Evolutionary conservation across 2,329 filamentous ascomycete species (phyloP).

Genomic region (Sclerotinia subarctica): DNA sequence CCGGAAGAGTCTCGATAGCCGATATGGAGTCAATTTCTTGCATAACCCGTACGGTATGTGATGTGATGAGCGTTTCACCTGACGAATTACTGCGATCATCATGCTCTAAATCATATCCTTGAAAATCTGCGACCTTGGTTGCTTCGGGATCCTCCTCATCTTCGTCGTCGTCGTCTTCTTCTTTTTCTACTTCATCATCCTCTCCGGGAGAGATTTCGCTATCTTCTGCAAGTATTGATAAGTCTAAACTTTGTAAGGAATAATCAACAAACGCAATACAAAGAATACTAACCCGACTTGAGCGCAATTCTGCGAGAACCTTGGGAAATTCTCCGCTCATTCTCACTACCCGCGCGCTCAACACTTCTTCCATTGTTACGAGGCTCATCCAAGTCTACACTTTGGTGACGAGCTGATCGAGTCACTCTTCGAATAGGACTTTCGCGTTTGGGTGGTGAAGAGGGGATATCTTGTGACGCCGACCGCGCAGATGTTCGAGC

Average conservation of each 20-base stretch:
- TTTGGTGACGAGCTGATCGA: conserved; percentile 42
- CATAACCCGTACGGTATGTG: conserved; percentile 30
- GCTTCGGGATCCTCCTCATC: conserved; percentile 19
- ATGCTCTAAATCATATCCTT: background rate
- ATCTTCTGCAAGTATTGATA: conserved; percentile 35
- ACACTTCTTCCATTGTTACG: conserved; percentile 29
- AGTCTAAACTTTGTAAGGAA: conserved; percentile 29
- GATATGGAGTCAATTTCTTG: conserved; percentile 38
- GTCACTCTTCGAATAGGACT: conserved; percentile 28
- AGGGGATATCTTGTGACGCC: conserved; percentile 27
- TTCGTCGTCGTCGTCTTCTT: conserved; percentile 19
- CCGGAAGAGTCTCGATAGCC: conserved; percentile 42
- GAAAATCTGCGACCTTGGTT: conserved; percentile 4
- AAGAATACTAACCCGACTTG: conserved; percentile 24
- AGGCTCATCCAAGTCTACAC: conserved; percentile 38
- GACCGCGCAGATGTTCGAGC: background rate
- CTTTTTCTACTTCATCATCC: conserved; percentile 9
- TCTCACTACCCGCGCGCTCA: conserved; percentile 30
- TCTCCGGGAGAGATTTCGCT: conserved; percentile 1
- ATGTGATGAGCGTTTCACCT: conserved; percentile 30
- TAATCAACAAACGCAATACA: background rate
- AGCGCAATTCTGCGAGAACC: conserved; percentile 13
- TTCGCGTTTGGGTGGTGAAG: conserved; percentile 33
- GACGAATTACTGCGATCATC: conserved; percentile 23
- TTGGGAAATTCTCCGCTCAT: conserved; percentile 15